These are phyloP conservation scores for Diphasiastrum complanatum DNA, from an alignment of 83 land plant genomes.

Conservation along the genomic window DNA sequence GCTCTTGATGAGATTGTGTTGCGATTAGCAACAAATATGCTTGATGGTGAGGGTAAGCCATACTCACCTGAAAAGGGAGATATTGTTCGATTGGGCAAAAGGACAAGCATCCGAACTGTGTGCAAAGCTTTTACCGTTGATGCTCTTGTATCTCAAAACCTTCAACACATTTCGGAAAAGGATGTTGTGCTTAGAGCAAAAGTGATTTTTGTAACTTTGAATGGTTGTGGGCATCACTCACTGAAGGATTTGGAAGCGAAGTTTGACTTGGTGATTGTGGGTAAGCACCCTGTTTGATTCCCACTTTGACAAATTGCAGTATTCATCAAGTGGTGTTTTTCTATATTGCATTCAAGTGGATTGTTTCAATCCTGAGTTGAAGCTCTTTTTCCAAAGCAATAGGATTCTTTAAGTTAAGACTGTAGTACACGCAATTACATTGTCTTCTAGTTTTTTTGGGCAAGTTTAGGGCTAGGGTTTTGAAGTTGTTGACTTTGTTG, in stretches of 20 bases:
- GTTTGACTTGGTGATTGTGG: slow-evolving; percentile 24
- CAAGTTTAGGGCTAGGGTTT: too few relatives aligned
- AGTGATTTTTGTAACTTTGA: slow-evolving; percentile 20
- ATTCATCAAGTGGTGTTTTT: too few relatives aligned
- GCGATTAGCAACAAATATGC: slow-evolving; percentile 17
- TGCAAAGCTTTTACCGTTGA: slow-evolving; percentile 11
- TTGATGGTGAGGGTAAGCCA: slow-evolving; percentile 17
- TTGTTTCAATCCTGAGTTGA: too few relatives aligned
- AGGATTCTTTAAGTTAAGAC: too few relatives aligned
- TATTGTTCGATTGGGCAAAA: slow-evolving; percentile 21
- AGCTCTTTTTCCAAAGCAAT: too few relatives aligned
- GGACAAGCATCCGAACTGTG: slow-evolving; percentile 3
- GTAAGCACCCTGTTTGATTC: too few relatives aligned
- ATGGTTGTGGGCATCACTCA: slow-evolving; percentile 15
- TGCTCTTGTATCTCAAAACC: background rate
- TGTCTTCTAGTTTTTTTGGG: too few relatives aligned
- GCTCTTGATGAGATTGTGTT: slow-evolving; percentile 23
- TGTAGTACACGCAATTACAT: too few relatives aligned
- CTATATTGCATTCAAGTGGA: background rate
- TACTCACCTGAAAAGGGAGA: slow-evolving; percentile 11
- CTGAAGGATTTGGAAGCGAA: slow-evolving; percentile 18
- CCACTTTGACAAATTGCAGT: too few relatives aligned
- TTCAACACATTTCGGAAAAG: background rate
- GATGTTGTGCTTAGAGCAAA: slow-evolving; percentile 1
- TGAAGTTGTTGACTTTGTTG: too few relatives aligned